Percentiles rank a stretch among this genome's conserved stretches.
phyloP scores from a whole-genome alignment of 495 filamentous ascomycete genomes.

The Xylaria castorea region DNA sequence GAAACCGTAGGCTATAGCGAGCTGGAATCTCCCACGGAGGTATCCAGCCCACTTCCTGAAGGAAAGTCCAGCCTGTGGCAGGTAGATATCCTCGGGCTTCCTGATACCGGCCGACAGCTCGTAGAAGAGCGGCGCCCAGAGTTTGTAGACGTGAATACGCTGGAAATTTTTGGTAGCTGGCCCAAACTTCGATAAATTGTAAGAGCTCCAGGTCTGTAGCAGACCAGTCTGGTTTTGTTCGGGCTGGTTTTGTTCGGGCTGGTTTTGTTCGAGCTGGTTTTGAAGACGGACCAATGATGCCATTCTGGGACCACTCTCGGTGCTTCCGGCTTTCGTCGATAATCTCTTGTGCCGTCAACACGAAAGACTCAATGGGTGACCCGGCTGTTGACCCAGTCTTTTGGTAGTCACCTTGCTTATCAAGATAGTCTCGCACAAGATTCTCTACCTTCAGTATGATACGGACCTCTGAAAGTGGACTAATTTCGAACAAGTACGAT shows the following conservation, averaged over 20 bases:
- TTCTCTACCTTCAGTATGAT: slow-evolving; percentile 39
- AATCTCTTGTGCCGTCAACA: slow-evolving; percentile 66
- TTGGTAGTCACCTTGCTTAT: slow-evolving; percentile 22
- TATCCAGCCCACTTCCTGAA: slow-evolving; percentile 87
- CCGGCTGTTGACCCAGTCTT: neutral
- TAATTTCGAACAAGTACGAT: slow-evolving; percentile 49
- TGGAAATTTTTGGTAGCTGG: slow-evolving; percentile 59
- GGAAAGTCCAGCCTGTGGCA: slow-evolving; percentile 68
- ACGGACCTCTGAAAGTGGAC: slow-evolving; percentile 38
- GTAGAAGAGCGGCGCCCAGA: slow-evolving; percentile 73
- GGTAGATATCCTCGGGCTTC: slow-evolving; percentile 59
- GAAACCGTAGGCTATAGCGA: slow-evolving; percentile 66
- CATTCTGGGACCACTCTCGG: slow-evolving; percentile 65
- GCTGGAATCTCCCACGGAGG: slow-evolving; percentile 79
- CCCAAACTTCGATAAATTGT: slow-evolving; percentile 74
- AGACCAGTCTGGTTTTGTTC: slow-evolving; percentile 44
- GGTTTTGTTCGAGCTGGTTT: slow-evolving; percentile 32
- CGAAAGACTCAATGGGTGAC: slow-evolving; percentile 54
- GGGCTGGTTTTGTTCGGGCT: slow-evolving; percentile 40
- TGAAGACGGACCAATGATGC: slow-evolving; percentile 55
- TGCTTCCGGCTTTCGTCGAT: slow-evolving; percentile 71
- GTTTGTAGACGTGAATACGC: slow-evolving; percentile 58
- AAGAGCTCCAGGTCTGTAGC: slow-evolving; percentile 65
- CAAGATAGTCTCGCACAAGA: slow-evolving; percentile 44
- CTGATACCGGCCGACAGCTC: slow-evolving; percentile 72